Base-by-base conservation (phyloP, 2,329 filamentous ascomycete species). In the Colletotrichum sansevieriae region DNA sequence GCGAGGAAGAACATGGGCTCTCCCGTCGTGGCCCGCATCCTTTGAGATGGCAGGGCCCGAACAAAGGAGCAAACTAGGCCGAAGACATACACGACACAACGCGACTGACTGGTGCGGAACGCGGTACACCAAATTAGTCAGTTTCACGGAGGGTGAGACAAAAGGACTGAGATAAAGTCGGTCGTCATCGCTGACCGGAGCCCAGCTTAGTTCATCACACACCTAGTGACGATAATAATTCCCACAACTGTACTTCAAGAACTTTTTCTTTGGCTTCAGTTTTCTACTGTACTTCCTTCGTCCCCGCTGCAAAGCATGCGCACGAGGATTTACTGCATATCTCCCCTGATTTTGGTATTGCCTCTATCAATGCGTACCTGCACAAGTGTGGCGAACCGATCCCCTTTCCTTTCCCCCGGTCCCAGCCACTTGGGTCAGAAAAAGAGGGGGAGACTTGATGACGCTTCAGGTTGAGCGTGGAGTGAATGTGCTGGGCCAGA, bases 161-260 rank as follows among this genome's bases (percentile, higher is more conserved):
- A 33, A 18, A 44, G 55, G 55, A 29, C 29, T 29, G 29, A 29
- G 29, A 29, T 29, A 29, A 7, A 7, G 29, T 29, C 29, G 22
- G 41, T 46, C 13, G 43, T 37, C 56, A 47, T 59, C 43, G 35
- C 33, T 39, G 12, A 11, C 18, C 52, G 11, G 11, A 22, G 13
- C 37, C 39, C 54, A 13, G 54, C 37, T 57, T 57, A 44, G 13
- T n/a, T 44, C 37, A 57, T 57, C 52, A 56, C 29, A 51, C 33
- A 44, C 54, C 22, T 57, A 44, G 44, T 57, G 54, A 57, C 54
- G 22, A 44, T 44, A 57, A 57, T 57, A 44, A 57, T 57, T 57
- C 39, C 22, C 37, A 13, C 49, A 54, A 54, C 18, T 15, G n/a
- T 29, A 37, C 35, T 33, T 54, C 29, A 9, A 29, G 29, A 29